Evolutionary conservation across 352 stramenopile species (phyloP).

Genomic region (Globisporangium echinulatum): DNA sequence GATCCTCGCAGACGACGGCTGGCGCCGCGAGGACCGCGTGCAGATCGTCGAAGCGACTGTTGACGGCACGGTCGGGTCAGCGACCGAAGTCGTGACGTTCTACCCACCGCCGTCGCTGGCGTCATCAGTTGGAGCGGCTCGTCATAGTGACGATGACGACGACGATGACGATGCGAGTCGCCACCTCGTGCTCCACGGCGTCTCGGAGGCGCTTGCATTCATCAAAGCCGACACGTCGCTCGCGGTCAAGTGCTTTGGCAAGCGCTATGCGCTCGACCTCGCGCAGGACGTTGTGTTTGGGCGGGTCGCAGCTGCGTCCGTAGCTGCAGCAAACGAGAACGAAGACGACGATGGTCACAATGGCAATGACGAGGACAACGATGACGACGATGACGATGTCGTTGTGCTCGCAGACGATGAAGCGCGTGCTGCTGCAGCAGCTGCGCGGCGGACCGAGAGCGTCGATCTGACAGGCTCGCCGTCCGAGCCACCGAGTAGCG

Average conservation of each 20-base stretch:
- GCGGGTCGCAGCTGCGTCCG: slow-evolving; percentile 6
- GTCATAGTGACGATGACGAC: background rate
- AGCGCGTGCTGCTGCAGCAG: slow-evolving; percentile 1
- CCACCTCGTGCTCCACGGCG: slow-evolving; percentile 32
- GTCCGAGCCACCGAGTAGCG: background rate
- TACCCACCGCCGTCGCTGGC: slow-evolving; percentile 12
- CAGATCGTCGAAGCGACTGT: slow-evolving; percentile 42
- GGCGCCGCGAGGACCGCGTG: slow-evolving; percentile 44
- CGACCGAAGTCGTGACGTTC: slow-evolving; percentile 32
- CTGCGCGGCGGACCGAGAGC: background rate
- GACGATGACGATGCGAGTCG: slow-evolving; percentile 13
- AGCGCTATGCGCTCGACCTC: slow-evolving; percentile 42
- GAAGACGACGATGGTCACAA: background rate
- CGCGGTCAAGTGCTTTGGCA: slow-evolving; percentile 65
- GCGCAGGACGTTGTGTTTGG: slow-evolving; percentile 30
- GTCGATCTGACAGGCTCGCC: slow-evolving; percentile 3
- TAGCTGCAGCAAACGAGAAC: too few species aligned
- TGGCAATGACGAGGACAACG: background rate
- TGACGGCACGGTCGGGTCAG: slow-evolving; percentile 24
- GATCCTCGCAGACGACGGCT: slow-evolving; percentile 65
- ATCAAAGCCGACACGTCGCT: slow-evolving; percentile 43
- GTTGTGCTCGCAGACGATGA: slow-evolving; percentile 1
- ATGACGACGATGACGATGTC: background rate
- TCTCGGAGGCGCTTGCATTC: slow-evolving; percentile 46
- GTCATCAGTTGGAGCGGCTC: too few species aligned